Percentiles rank a stretch among this genome's conserved stretches.
Conservation (phyloP, 768 basidiomycete genomes). For the Xerocomellus intermedius region DNA sequence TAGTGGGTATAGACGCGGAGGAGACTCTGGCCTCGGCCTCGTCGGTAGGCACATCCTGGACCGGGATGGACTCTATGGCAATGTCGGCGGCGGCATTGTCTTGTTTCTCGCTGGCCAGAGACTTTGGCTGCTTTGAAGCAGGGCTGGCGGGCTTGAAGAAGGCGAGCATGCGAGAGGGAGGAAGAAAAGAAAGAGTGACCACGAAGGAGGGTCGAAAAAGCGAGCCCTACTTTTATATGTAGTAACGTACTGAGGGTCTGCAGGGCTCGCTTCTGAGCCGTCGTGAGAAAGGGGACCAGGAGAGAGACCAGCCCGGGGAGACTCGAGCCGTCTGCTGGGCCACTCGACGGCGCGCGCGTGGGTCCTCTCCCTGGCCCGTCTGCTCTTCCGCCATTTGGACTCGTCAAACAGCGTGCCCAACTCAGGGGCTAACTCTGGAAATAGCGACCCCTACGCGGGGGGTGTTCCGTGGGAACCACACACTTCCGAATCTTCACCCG, state of each 20-base stretch:
- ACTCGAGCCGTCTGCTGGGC: background rate
- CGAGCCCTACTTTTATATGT: constrained; percentile 19
- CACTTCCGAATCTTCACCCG: background rate
- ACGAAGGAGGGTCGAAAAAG: constrained; percentile 10
- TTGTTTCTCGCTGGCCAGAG: background rate
- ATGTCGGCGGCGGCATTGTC: constrained; percentile 4
- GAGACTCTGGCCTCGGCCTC: constrained; percentile 15
- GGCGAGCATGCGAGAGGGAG: constrained; percentile 19
- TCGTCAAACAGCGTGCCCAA: background rate
- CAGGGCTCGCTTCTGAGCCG: constrained; percentile 11
- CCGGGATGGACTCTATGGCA: background rate
- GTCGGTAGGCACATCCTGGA: constrained; percentile 3
- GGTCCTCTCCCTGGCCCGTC: background rate
- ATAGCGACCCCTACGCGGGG: constrained; percentile 7
- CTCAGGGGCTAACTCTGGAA: constrained; percentile 12
- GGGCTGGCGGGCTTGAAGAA: constrained; percentile 23
- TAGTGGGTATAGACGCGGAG: constrained; percentile 19
- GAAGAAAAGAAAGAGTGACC: background rate
- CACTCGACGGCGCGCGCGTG: background rate
- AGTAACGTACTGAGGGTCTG: constrained; percentile 17
- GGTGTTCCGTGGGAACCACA: constrained; percentile 15
- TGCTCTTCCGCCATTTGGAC: background rate
- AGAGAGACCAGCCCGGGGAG: background rate
- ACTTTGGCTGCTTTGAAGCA: constrained; percentile 9
- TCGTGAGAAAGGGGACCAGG: constrained; percentile 23